Base-by-base conservation (phyloP, 2,329 filamentous ascomycete species). In the Ophiosphaerella korrae region DNA sequence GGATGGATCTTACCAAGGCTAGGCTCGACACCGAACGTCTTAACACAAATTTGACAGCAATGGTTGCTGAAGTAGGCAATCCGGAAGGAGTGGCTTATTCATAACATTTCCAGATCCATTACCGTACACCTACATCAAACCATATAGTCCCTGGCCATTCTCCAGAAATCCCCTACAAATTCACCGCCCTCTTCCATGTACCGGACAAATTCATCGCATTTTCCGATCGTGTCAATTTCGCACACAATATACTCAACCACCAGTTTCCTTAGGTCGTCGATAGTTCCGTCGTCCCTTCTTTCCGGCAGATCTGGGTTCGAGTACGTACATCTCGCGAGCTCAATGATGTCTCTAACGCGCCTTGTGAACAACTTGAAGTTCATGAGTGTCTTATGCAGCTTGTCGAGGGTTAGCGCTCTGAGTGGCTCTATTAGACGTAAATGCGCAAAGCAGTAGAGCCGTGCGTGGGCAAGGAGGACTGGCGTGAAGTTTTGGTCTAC, bases 111-210 rank as follows among this genome's bases (percentile, higher is more conserved):
- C n/a, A n/a, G n/a, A n/a, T n/a, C n/a, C n/a, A 26, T 26, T 26
- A 26, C 8, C 24, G 24, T 26, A 26, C n/a, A 37, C 35, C 14
- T 37, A 36, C 31, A 42, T 53, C 45, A 53, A 34, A 26, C 40
- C 32, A 53, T 42, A 43, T 50, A 52, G 12, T 47, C 35, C 37
- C 38, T 58, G 1, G 38, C 41, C 41, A 54, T n/a, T 21, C 45
- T 47, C 63, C 58, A 66, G 46, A 66, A 58, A 47, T 64, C 57
- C 33, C 50, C 45, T 23, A 62, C 58, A 52, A 61, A 62, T 37
- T 62, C 55, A 23, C 63, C 62, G 7, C 62, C 62, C 33, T 63
- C 62, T 48, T 63, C 55, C 42, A 65, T 38, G 9, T 57, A 50
- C 23, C 48, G 37, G 14, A 50, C n/a, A 38, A 65, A 65, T 13